Evolutionary conservation across 2,329 filamentous ascomycete species (phyloP).

Genomic region (Neopestalotiopsis rosae): DNA sequence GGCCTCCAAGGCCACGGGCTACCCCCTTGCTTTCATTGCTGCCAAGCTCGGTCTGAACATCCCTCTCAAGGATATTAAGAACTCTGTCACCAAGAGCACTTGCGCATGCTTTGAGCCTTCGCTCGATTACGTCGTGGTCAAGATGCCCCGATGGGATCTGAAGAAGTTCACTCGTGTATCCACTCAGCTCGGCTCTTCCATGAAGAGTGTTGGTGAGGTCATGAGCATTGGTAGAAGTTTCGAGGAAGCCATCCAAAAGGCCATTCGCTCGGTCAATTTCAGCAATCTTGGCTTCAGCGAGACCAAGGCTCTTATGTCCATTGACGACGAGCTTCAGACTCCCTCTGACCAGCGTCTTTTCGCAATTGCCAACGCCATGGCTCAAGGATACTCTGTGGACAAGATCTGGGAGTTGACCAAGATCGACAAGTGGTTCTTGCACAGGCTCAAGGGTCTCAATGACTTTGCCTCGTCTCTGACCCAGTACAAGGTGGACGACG

Average conservation of each 20-base stretch:
- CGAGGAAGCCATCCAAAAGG: constrained; percentile 98
- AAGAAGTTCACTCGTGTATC: constrained; percentile 99
- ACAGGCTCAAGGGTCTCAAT: constrained; percentile 87
- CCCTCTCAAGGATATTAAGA: constrained; percentile 93
- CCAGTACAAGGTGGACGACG: constrained; percentile 67
- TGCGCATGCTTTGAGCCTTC: constrained; percentile 99
- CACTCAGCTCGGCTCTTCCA: constrained; percentile 93
- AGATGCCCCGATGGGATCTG: constrained; percentile 98
- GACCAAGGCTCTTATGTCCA: constrained; percentile 90
- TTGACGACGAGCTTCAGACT: constrained; percentile 94
- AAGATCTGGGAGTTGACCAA: constrained; percentile 98
- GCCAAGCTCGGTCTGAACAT: constrained; percentile 96
- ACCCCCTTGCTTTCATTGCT: constrained; percentile 93
- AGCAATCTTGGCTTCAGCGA: constrained; percentile 95
- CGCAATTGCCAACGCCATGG: constrained; percentile 97
- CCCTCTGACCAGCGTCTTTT: constrained; percentile 97
- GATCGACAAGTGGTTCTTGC: constrained; percentile 98
- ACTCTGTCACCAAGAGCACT: constrained; percentile 93
- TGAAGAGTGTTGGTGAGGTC: constrained; percentile 99
- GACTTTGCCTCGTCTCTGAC: constrained; percentile 85
- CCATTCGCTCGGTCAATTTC: constrained; percentile 93
- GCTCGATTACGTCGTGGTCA: constrained; percentile 96
- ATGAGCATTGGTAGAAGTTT: constrained; percentile 98
- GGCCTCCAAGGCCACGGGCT: constrained; percentile 96
- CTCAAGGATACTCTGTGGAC: constrained; percentile 88